Evolutionary conservation across 2,329 filamentous ascomycete species (phyloP).

Genomic region (Ophiostoma perfectum): DNA sequence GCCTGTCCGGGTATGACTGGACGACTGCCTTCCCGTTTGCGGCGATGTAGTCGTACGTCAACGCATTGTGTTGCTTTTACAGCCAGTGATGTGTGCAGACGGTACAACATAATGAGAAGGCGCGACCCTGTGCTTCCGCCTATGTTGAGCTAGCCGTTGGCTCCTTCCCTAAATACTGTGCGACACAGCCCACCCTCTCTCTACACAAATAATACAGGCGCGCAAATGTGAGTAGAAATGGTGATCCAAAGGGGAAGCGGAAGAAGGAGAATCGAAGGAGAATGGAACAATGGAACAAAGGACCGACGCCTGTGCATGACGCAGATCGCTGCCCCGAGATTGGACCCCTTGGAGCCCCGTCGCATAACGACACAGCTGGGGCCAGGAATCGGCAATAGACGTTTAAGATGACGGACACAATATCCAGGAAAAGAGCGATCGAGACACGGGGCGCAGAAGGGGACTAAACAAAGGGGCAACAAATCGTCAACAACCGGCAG

Average conservation of each 20-base stretch:
- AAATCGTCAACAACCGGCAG: not conserved
- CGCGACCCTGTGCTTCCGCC: not conserved
- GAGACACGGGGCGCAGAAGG: not conserved
- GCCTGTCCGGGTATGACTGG: not conserved
- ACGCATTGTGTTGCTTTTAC: not conserved
- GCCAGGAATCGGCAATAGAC: not conserved
- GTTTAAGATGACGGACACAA: not conserved
- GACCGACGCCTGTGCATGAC: not conserved
- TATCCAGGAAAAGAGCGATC: not conserved
- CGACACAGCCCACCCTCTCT: not conserved
- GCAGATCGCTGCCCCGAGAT: constrained; percentile 3
- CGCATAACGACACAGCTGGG: constrained; percentile 3
- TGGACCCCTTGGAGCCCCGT: not conserved
- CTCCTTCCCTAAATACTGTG: not conserved
- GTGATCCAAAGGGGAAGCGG: not conserved
- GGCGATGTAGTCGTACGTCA: not conserved
- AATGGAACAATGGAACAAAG: constrained; percentile 1
- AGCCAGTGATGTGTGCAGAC: not conserved
- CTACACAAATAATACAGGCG: not conserved
- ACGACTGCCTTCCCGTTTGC: constrained; percentile 1
- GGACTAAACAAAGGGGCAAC: not conserved
- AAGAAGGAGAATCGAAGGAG: not conserved
- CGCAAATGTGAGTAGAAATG: not conserved
- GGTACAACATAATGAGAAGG: constrained; percentile 1
- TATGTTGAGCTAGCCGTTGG: not conserved